Evolutionary conservation across 2,329 filamentous ascomycete genomes (phyloP).

Genomic region (Pestalotiopsis sp.): DNA sequence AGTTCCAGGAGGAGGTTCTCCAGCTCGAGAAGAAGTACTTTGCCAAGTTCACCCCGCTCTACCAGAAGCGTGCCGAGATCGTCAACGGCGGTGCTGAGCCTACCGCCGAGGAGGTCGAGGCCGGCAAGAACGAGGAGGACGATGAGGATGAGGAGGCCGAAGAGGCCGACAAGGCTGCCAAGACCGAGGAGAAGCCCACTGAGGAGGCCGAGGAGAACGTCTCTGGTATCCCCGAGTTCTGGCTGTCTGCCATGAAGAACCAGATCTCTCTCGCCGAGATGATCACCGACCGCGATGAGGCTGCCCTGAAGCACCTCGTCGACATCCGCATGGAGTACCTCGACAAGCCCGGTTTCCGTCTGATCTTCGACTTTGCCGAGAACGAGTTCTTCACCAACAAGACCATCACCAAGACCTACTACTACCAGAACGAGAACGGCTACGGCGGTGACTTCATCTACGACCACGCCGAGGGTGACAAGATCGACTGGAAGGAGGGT

Average conservation of each 20-base stretch:
- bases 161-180: slow-evolving; percentile 55
- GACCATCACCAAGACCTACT: slow-evolving; percentile 96
- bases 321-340: slow-evolving; percentile 99
- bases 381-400: slow-evolving; percentile 99
- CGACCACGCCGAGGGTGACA: slow-evolving; percentile 96
- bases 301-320: slow-evolving; percentile 83
- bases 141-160: slow-evolving; percentile 70
- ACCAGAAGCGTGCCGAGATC: slow-evolving; percentile 91
- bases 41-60: slow-evolving; percentile 96
- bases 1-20: slow-evolving; percentile 98
- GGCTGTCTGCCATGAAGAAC: slow-evolving; percentile 99
- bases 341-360: slow-evolving; percentile 94
- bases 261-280: slow-evolving; percentile 96
- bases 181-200: slow-evolving; percentile 58
- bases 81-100: slow-evolving; percentile 88
- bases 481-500: slow-evolving; percentile 94
- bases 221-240: slow-evolving; percentile 96
- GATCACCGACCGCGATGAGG: slow-evolving; percentile 97
- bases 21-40: slow-evolving; percentile 99
- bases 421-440: slow-evolving; percentile 97
- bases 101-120: slow-evolving; percentile 82
- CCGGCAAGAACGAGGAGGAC: slow-evolving; percentile 71
- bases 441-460: slow-evolving; percentile 99
- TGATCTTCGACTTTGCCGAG: slow-evolving; percentile 95
- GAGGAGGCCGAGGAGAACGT: slow-evolving; percentile 54